Evolutionary conservation across 768 basidiomycete genomes (phyloP), one percentile per base, ranked within the genome.

Genomic region (Pisolithus albus): DNA sequence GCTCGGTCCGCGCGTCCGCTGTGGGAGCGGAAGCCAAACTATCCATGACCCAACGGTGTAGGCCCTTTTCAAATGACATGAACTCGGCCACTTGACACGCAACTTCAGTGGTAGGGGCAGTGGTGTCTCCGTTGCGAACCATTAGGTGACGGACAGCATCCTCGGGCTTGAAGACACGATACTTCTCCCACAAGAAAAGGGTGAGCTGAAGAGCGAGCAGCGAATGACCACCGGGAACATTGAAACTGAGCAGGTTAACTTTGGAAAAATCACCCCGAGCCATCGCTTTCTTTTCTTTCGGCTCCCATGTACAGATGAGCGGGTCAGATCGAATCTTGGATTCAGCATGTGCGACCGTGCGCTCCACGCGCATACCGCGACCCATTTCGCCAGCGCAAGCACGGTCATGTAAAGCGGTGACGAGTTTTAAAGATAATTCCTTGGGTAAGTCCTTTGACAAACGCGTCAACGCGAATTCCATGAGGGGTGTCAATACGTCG

Each of bases 191-290:
- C 7, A 70, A 50, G 18, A 66, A 53, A 16, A 69, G 47, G 0
- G 78, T 79, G 24, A 79, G 26, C 52, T 81, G 78, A 38, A 69
- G 68, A 2, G 75, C 74, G 24, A 82, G 59, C 54, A 75, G 72
- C 39, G 73, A 68, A 19, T 68, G 61, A 1, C 78, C 77, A 2
- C 59, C 55, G 0, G 60, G 47, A 42, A 62, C 64, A 41, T 72
- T 55, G 52, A 80, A 76, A 39, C 57, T 55, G 32, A 66, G 46
- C 19, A 74, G 56, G 19, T 67, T 61, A 28, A 69, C 51, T 15
- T 51, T 58, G 26, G 62, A 56, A 40, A 67, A 65, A 26, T 62
- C 63, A 4, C 54, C 47, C 7, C 56, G 62, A 42, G 53, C 54
- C 59, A 73, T 70, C 4, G 65, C 61, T 10, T 60, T 61, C 50